Percentiles rank a stretch among this genome's conserved stretches.
Evolutionary conservation across 257 asterid species (phyloP).

Genomic region (Solanum microdontum): DNA sequence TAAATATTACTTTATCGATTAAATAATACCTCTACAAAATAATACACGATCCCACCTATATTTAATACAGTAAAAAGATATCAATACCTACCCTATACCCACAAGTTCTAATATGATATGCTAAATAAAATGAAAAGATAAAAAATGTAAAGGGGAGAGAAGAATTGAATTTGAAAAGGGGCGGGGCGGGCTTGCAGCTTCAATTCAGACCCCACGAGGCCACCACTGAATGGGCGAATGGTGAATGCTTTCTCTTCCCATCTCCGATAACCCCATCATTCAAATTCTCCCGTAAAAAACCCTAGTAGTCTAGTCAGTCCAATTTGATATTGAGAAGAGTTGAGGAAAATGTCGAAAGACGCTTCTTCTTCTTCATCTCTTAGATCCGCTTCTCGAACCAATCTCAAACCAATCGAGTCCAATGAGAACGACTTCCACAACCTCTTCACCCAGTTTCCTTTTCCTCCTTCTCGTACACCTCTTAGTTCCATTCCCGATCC

Average conservation of each 20-base stretch:
- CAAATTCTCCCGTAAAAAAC: not conserved
- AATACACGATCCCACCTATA: no score
- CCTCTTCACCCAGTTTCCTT: constrained; percentile 4
- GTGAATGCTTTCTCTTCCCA: not conserved
- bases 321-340: not conserved
- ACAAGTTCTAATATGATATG: not conserved
- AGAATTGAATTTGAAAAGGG: constrained; percentile 14
- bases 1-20: no score
- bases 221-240: not conserved
- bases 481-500: constrained; percentile 67
- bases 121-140: not conserved
- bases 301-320: not conserved
- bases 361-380: not conserved
- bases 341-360: not conserved
- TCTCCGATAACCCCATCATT: not conserved
- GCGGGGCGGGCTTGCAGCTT: constrained; percentile 26
- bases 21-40: no score
- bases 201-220: not conserved
- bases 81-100: not conserved
- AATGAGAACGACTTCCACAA: constrained; percentile 29
- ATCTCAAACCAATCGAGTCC: constrained; percentile 9
- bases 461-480: constrained; percentile 45
- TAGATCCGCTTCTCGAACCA: constrained; percentile 6
- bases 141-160: not conserved
- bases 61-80: no score